phyloP scores from a whole-genome alignment of 371 early-diverging fungal genomes.

The Choanephora cucurbitarum region DNA sequence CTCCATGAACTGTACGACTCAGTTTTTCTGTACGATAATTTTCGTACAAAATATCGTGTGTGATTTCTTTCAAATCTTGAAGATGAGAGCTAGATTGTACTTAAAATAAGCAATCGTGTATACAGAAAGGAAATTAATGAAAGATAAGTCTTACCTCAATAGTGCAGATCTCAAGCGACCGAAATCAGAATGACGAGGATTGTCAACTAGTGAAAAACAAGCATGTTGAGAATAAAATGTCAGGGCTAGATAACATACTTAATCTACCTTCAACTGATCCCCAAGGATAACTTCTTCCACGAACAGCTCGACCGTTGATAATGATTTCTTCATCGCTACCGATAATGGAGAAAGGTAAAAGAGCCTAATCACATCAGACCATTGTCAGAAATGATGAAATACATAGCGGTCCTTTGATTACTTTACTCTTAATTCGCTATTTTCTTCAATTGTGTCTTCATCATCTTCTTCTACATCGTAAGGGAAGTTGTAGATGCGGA shows the following conservation, averaged over 20 bases:
- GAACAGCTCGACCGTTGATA: conserved; percentile 73
- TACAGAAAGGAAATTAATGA: neutral
- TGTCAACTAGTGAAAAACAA: conserved; percentile 58
- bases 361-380: conserved; percentile 30
- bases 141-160: conserved; percentile 56
- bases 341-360: conserved; percentile 96
- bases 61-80: conserved; percentile 90
- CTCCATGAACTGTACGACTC: conserved; percentile 60
- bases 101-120: neutral
- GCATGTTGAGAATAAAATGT: neutral
- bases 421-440: conserved; percentile 79
- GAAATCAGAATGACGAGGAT: conserved; percentile 96
- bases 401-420: neutral
- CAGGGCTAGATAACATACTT: no score
- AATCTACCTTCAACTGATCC: conserved; percentile 90
- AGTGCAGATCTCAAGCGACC: conserved; percentile 92
- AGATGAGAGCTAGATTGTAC: conserved; percentile 75
- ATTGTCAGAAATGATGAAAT: neutral
- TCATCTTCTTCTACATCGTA: conserved; percentile 80
- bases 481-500: conserved; percentile 89
- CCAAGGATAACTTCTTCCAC: conserved; percentile 99
- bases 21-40: conserved; percentile 93
- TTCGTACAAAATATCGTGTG: conserved; percentile 85
- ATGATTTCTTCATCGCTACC: conserved; percentile 93
- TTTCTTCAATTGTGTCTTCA: conserved; percentile 95